Base-by-base conservation (phyloP, 2,329 filamentous ascomycete genomes). In the Dryadomyces sulphureus region DNA sequence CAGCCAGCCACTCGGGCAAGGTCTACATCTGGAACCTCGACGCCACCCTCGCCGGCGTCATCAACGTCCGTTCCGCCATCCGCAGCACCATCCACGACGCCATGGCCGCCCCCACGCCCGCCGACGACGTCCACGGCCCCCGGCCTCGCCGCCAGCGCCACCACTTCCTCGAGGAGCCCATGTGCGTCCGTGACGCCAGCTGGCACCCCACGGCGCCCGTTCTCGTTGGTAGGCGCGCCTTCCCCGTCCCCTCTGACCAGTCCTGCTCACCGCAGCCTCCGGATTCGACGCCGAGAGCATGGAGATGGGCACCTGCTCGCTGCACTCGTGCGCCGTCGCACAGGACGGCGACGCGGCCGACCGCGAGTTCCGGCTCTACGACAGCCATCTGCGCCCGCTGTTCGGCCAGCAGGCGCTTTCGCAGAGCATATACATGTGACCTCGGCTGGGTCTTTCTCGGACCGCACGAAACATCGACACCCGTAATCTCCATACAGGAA, bases 21-120 rank as follows among this genome's bases (percentile, higher is more conserved):
- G 84, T 95, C 0, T 90, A 88, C 55, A 75, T 96, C 38, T 98
- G 85, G 73, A 96, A 96, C 58, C 67, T 96, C 63, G 53, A 98
- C 58, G 89, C 86, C 27, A 95, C 88, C 0, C 58, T 85, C 11
- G 87, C 85, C 0, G 77, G 75, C 5, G 78, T 74, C 38, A 80
- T 98, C 40, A 79, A 96, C 58, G 89, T 95, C 7, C 72, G 75
- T 38, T 65, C 72, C 50, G 79, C 83, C 1, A 93, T 86, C 6
- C 38, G 39, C 20, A 7, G 30, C 30, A 46, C 42, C 17, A 16
- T 46, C 19, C 21, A 14, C 20, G 44, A 46, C 14, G 27, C 27
- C 11, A 19, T 27, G 8, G 8, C 24, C 17, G 34, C 34, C 19
- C 39, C 44, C 25, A 32, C 44, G 12, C 25, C 40, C 14, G 43